phyloP scores from a whole-genome alignment of 2,329 filamentous ascomycete genomes.

The Fusarium continuum region DNA sequence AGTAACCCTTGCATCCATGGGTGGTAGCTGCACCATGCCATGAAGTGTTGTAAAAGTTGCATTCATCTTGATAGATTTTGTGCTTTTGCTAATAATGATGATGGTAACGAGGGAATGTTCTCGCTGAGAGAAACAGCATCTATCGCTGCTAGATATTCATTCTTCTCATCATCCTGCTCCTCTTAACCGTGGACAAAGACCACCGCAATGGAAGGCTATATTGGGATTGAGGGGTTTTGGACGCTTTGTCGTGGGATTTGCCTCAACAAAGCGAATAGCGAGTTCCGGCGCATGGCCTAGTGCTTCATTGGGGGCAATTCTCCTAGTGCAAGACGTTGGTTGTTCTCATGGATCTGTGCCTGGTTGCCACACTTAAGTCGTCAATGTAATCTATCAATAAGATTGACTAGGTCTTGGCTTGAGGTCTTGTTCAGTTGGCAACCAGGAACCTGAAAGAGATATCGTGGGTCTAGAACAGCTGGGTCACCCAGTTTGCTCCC shows the following conservation, averaged over 20 bases:
- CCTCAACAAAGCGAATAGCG: conserved; percentile 33
- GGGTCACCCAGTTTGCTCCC: conserved; percentile 4
- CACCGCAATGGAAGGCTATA: conserved; percentile 10
- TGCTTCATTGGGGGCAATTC: conserved; percentile 5
- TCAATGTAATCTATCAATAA: conserved; percentile 18
- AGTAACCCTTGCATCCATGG: conserved; percentile 33
- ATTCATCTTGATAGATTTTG: conserved; percentile 26
- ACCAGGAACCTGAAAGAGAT: conserved; percentile 11
- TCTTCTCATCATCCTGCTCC: neutral
- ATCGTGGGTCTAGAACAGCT: conserved; percentile 13
- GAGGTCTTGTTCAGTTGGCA: conserved; percentile 26
- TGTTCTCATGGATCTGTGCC: conserved; percentile 27
- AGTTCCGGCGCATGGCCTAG: conserved; percentile 13
- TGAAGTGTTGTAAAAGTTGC: conserved; percentile 13
- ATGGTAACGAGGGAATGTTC: conserved; percentile 2
- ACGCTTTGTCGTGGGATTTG: conserved; percentile 36
- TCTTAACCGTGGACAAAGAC: conserved; percentile 14
- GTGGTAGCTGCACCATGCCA: conserved; percentile 17
- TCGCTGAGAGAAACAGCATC: neutral
- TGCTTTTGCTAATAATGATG: conserved; percentile 5
- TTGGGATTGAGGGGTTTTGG: conserved; percentile 6
- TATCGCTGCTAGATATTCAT: conserved; percentile 29
- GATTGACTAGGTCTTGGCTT: conserved; percentile 4
- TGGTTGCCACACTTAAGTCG: conserved; percentile 23
- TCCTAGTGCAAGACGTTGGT: conserved; percentile 19